phyloP scores from a whole-genome alignment of 2,329 filamentous ascomycete genomes.

The Pestalotiopsis sp. region DNA sequence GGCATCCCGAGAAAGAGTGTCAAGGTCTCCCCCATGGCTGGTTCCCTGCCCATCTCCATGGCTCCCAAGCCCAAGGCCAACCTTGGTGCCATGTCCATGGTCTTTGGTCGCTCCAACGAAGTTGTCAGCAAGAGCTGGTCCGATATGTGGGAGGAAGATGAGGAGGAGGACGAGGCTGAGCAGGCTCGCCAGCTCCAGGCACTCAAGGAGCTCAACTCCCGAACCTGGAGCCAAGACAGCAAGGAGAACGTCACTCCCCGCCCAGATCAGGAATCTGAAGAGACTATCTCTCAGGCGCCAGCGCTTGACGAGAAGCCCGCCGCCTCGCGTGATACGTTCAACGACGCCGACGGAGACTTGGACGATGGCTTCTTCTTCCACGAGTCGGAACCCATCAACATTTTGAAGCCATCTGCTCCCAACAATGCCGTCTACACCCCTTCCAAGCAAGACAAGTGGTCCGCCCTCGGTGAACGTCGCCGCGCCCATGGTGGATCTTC shows the following conservation, averaged over 20 bases:
- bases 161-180: conserved; percentile 74
- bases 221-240: conserved; percentile 80
- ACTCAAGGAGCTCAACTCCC: conserved; percentile 70
- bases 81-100: conserved; percentile 72
- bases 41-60: conserved; percentile 78
- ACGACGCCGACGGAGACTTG: conserved; percentile 65
- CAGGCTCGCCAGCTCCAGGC: conserved; percentile 60
- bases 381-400: conserved; percentile 52
- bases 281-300: conserved; percentile 45
- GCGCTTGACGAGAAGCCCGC: conserved; percentile 46
- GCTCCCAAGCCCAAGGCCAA: conserved; percentile 69
- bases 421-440: conserved; percentile 56
- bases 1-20: conserved; percentile 48
- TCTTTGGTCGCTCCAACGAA: conserved; percentile 79
- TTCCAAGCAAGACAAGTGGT: conserved; percentile 74
- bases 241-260: conserved; percentile 43
- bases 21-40: conserved; percentile 62
- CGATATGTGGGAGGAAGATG: conserved; percentile 94
- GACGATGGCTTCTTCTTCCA: conserved; percentile 76
- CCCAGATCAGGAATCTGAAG: conserved; percentile 38
- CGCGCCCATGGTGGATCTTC: conserved; percentile 64
- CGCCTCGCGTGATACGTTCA: conserved; percentile 39
- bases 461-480: conserved; percentile 81
- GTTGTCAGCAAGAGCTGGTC: conserved; percentile 98
- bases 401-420: conserved; percentile 35